Evolutionary conservation across 306 rosid genomes (phyloP), one percentile per base, ranked within the genome.

Genomic region (Cicer chorassanicum): DNA sequence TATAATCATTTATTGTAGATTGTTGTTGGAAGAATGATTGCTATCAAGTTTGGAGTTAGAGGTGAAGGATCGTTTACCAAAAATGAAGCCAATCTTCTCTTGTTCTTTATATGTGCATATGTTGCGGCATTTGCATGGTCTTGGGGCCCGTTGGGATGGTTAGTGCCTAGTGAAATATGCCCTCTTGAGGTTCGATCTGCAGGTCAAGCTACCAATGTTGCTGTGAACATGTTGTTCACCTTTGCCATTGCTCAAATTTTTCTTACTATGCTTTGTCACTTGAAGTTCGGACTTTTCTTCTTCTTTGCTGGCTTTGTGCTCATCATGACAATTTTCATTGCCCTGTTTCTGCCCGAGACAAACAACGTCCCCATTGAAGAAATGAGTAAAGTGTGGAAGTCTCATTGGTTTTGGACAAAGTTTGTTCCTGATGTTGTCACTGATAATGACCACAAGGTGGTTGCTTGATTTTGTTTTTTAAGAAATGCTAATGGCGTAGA

Each of bases 321-420:
- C 6, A 1, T 75, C 5, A 85, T 85, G 91, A 80, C 86, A 6
- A 44, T 68, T 10, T 87, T 85, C 45, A 6, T 75, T 0, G 64
- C n/a, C 74, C 18, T 68, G 34, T 68, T 87, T 62, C 8, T 87
- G 57, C 87, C 89, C 1, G 87, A 85, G 85, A 87, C 87, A 7
- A 87, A 83, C 83, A 70, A 48, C 12, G 74, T 83, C 1, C 82
- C 86, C 0, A 85, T 85, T 15, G 87, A 85, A 78, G 84, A 81
- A 54, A 85, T 87, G 81, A 73, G 50, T 40, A 14, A 13, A 4
- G 82, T 55, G 61, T 55, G 61, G 61, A 55, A 7, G 61, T 55
- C 61, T 16, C 61, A 55, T 9, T 55, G 61, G 36, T 55, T 55
- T 55, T 55, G 53, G 53, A 48, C 5, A 11, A 48, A 48, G 15